These are phyloP conservation scores for Ilyonectria robusta DNA, from an alignment of 2,329 filamentous ascomycete genomes.

Conservation along the genomic window DNA sequence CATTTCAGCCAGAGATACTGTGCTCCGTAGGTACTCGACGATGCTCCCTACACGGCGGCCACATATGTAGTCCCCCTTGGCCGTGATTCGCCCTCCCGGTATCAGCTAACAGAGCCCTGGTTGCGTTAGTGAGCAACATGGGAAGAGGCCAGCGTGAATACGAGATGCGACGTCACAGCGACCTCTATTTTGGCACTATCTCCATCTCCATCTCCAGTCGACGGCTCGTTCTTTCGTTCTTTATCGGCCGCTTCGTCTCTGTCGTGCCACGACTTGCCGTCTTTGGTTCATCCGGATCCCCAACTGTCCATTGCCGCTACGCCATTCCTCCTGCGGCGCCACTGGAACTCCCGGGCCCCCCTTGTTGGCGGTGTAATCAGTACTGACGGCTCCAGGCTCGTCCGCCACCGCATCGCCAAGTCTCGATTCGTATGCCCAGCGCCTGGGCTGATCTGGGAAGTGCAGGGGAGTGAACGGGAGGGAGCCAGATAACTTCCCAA, in stretches of 20 bases:
- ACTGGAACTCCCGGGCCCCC: constrained; percentile 20
- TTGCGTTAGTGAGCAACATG: constrained; percentile 7
- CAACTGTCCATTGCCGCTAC: not conserved
- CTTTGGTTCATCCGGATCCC: not conserved
- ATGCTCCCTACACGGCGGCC: not conserved
- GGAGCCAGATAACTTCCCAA: constrained; percentile 11
- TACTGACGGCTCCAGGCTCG: constrained; percentile 3
- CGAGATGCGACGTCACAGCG: constrained; percentile 22
- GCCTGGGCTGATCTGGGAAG: constrained; percentile 4
- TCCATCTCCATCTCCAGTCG: not conserved
- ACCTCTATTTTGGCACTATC: not conserved
- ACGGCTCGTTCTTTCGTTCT: not conserved
- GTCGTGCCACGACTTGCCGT: not conserved
- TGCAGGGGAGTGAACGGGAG: not conserved
- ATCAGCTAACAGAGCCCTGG: constrained; percentile 11
- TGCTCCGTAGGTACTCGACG: not conserved
- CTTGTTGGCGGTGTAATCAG: constrained; percentile 18
- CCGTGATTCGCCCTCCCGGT: not conserved
- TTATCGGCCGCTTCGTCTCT: not conserved
- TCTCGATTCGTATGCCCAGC: constrained; percentile 9
- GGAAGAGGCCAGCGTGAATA: constrained; percentile 12
- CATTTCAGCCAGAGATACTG: not conserved
- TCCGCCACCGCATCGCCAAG: constrained; percentile 24
- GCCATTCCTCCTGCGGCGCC: constrained; percentile 16
- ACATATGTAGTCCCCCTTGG: constrained; percentile 13